Evolutionary conservation across 2,329 filamentous ascomycete genomes (phyloP).

Genomic region (Penicillium olsonii): DNA sequence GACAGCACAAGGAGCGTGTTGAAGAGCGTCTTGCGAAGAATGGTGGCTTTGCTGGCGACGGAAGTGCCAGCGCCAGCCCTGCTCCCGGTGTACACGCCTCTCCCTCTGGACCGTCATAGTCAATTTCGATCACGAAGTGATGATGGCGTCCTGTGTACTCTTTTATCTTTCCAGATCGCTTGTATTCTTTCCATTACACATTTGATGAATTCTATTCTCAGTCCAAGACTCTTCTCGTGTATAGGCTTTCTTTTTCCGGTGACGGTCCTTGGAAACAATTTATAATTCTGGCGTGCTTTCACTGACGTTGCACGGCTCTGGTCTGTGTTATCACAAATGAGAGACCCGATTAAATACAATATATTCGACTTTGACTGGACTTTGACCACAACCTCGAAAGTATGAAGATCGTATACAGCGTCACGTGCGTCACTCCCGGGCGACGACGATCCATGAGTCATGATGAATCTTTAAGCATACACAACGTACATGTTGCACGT

Average conservation of each 20-base stretch:
- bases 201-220: conserved; percentile 10
- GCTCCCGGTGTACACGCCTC: conserved; percentile 12
- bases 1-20: conserved; percentile 73
- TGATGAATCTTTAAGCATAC: not conserved
- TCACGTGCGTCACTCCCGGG: not conserved
- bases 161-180: conserved; percentile 14
- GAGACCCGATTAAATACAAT: too few relatives aligned
- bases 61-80: conserved; percentile 18
- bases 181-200: conserved; percentile 18
- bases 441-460: not conserved
- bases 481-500: not conserved
- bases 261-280: conserved; percentile 15
- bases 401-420: not conserved
- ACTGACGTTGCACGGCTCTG: conserved; percentile 11
- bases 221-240: conserved; percentile 13
- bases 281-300: conserved; percentile 6
- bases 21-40: conserved; percentile 50
- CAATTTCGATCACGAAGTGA: conserved; percentile 20
- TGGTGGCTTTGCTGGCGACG: conserved; percentile 10
- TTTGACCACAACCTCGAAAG: too few relatives aligned
- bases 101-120: conserved; percentile 20
- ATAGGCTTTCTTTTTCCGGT: conserved; percentile 15
- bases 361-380: too few relatives aligned
- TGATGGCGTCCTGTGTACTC: conserved; percentile 18
- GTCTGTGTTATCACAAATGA: conserved; percentile 6